Conservation (phyloP, 495 filamentous ascomycete species). For the Hypoxylon intermedium region DNA sequence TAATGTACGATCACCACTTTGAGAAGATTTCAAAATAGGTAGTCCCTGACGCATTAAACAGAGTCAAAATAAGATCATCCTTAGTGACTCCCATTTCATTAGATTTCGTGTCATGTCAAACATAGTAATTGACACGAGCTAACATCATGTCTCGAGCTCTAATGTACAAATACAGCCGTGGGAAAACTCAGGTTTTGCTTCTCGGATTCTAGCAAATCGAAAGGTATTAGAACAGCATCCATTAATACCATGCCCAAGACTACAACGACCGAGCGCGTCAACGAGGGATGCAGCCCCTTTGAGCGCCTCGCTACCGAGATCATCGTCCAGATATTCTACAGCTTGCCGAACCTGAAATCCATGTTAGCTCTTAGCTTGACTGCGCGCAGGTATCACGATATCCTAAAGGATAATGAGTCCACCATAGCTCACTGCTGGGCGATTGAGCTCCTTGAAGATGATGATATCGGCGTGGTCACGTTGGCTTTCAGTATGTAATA, state of each 20-base stretch:
- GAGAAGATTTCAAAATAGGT: constrained; percentile 19
- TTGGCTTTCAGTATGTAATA: constrained; percentile 6
- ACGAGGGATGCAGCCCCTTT: background rate
- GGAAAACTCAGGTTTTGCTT: no score
- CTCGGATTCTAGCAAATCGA: no score
- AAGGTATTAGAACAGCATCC: no score
- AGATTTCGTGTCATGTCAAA: no score
- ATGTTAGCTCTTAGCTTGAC: background rate
- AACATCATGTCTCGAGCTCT: no score
- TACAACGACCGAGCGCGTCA: constrained; percentile 10
- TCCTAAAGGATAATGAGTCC: background rate
- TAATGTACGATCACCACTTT: constrained; percentile 67
- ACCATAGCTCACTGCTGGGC: constrained; percentile 1
- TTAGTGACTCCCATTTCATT: background rate
- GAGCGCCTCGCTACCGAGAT: constrained; percentile 6
- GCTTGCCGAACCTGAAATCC: background rate
- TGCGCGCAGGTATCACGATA: background rate
- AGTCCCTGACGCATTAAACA: no score
- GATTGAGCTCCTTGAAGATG: background rate
- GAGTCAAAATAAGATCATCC: background rate
- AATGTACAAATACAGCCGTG: no score
- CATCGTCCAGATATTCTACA: constrained; percentile 4
- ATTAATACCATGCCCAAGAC: background rate
- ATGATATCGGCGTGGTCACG: constrained; percentile 1
- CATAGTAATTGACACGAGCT: no score